phyloP scores from a whole-genome alignment of 768 basidiomycete species.

The Hemileccinum impolitum region DNA sequence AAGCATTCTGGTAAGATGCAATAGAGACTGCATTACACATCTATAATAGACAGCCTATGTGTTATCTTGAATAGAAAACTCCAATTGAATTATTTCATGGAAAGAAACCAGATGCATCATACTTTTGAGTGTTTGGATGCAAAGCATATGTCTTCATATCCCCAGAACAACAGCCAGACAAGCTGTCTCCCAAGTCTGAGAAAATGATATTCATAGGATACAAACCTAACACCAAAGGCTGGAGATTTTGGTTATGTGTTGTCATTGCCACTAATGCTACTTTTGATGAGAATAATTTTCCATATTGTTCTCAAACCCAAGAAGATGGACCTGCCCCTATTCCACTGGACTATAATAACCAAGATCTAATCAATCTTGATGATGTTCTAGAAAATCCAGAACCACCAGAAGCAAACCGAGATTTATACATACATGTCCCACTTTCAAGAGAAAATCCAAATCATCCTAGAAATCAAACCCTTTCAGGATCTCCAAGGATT shows the following conservation, averaged over 20 bases:
- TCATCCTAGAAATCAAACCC: no score
- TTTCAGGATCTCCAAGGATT: no score
- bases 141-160: not conserved
- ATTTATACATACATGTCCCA: no score
- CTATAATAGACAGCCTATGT: not conserved
- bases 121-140: not conserved
- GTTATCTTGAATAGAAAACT: not conserved
- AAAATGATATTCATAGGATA: not conserved
- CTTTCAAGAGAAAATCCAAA: no score
- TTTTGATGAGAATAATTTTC: no score
- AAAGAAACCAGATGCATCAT: not conserved
- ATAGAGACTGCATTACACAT: not conserved
- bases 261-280: not conserved
- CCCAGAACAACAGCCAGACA: not conserved
- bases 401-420: no score
- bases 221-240: not conserved
- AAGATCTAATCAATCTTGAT: no score
- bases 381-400: no score
- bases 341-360: no score
- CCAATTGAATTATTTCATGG: not conserved
- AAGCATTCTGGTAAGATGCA: not conserved
- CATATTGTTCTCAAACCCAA: no score
- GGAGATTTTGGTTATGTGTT: not conserved
- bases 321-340: no score
- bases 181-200: not conserved